These are phyloP conservation scores for Ilyonectria sp. DNA, from an alignment of 2,329 filamentous ascomycete species.

Conservation along the genomic window DNA sequence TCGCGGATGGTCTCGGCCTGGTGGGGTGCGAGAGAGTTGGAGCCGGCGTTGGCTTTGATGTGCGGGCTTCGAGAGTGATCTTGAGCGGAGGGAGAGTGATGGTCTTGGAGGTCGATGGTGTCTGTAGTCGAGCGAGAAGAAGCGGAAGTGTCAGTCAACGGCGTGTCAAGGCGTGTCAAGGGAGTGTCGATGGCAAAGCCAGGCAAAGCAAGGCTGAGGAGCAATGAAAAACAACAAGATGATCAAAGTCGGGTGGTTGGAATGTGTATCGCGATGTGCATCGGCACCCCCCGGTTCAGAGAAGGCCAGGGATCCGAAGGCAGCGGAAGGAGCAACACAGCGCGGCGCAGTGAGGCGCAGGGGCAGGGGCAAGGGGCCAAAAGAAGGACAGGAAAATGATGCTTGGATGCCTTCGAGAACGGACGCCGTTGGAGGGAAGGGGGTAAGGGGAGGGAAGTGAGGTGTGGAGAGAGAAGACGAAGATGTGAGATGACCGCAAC, in stretches of 20 bases:
- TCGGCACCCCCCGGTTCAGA: slow-evolving; percentile 31
- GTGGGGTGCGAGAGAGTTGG: slow-evolving; percentile 77
- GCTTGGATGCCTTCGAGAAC: slow-evolving; percentile 25
- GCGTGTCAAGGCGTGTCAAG: slow-evolving; percentile 26
- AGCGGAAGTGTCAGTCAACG: slow-evolving; percentile 39
- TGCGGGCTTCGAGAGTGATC: slow-evolving; percentile 71
- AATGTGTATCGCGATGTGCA: slow-evolving; percentile 45
- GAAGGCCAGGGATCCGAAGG: slow-evolving; percentile 40
- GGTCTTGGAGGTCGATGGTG: slow-evolving; percentile 94
- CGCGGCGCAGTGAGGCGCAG: slow-evolving; percentile 37
- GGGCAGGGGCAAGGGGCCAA: slow-evolving; percentile 40
- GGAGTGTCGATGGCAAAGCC: slow-evolving; percentile 14
- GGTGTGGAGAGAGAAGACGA: slow-evolving; percentile 33
- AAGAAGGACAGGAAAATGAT: slow-evolving; percentile 37
- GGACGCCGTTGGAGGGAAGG: slow-evolving; percentile 2
- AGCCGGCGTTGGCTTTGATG: slow-evolving; percentile 56
- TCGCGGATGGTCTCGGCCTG: slow-evolving; percentile 89
- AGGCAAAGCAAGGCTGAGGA: slow-evolving; percentile 27
- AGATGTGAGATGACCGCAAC: slow-evolving; percentile 23
- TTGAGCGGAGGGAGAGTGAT: slow-evolving; percentile 85
- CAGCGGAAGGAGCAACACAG: slow-evolving; percentile 34
- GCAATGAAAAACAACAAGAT: slow-evolving; percentile 34
- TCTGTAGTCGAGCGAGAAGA: slow-evolving; percentile 67
- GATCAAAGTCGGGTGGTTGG: slow-evolving; percentile 44
- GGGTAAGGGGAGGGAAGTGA: slow-evolving; percentile 31